A percentile compares a stretch with the other conserved stretches of the same genome.
Evolutionary conservation across 345 rosid genomes (phyloP).

Genomic region (Lepidium aucheri): DNA sequence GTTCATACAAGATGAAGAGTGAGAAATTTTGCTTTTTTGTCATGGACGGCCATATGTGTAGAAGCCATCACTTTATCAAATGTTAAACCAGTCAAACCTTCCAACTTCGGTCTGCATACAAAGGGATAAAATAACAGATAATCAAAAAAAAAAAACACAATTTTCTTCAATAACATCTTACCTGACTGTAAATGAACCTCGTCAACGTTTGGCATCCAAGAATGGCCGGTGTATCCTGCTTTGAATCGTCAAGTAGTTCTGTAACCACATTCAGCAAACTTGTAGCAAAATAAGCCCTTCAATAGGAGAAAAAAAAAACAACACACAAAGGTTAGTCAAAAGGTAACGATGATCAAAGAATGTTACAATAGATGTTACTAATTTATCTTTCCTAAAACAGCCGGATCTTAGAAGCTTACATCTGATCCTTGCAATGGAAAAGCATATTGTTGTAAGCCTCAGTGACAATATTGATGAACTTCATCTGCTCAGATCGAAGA

Average conservation of each 20-base stretch:
- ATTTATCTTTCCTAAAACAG: background rate
- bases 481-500: constrained; percentile 59
- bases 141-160: too few relatives aligned
- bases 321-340: background rate
- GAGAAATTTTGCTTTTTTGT: background rate
- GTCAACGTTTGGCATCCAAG: constrained; percentile 90
- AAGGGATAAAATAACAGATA: background rate
- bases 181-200: constrained; percentile 80
- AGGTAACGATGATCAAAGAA: background rate
- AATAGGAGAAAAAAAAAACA: constrained; percentile 7
- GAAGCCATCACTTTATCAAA: constrained; percentile 1
- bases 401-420: constrained; percentile 37
- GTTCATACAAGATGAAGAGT: constrained; percentile 23
- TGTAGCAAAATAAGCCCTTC: constrained; percentile 77
- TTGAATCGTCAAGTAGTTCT: constrained; percentile 68
- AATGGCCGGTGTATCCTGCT: constrained; percentile 51
- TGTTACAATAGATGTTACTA: background rate
- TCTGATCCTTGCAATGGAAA: constrained; percentile 72
- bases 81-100: background rate
- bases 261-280: constrained; percentile 69
- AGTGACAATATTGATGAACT: constrained; percentile 51
- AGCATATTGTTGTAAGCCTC: constrained; percentile 78
- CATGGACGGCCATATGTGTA: background rate
- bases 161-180: background rate
- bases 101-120: background rate